Conservation (phyloP, 169 alveolate genomes). For the Plasmodium coatneyi region DNA sequence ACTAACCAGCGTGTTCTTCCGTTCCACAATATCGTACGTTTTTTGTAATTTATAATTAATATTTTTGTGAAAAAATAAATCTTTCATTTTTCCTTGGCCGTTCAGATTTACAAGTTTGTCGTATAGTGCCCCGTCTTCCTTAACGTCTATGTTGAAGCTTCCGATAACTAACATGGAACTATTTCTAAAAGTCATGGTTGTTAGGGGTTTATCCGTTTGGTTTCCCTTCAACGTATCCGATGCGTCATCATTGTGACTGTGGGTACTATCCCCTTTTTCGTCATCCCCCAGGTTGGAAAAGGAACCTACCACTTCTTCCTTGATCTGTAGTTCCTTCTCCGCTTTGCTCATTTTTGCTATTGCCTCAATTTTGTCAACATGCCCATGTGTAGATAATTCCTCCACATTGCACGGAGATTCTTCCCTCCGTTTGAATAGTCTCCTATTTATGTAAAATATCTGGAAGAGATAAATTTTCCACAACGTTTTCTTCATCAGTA, state of each 20-base stretch:
- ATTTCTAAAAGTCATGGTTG: slow-evolving; percentile 45
- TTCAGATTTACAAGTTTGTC: slow-evolving; percentile 34
- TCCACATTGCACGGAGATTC: neutral
- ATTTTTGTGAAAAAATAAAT: slow-evolving; percentile 68
- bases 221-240: neutral
- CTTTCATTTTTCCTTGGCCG: slow-evolving; percentile 37
- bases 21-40: slow-evolving; percentile 41
- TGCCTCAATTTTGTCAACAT: neutral
- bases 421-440: slow-evolving; percentile 1
- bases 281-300: neutral
- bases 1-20: slow-evolving; percentile 50
- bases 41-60: slow-evolving; percentile 60
- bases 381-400: no score
- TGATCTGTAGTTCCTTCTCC: neutral
- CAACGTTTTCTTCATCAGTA: slow-evolving; percentile 36
- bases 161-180: slow-evolving; percentile 66
- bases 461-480: slow-evolving; percentile 66
- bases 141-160: slow-evolving; percentile 52
- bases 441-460: slow-evolving; percentile 46
- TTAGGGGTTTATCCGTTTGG: neutral
- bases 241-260: neutral
- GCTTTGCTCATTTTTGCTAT: slow-evolving; percentile 17
- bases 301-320: neutral
- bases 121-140: slow-evolving; percentile 31
- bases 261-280: neutral